Evolutionary conservation across 257 asterid species (phyloP).

Genomic region (Gentiana dahurica): DNA sequence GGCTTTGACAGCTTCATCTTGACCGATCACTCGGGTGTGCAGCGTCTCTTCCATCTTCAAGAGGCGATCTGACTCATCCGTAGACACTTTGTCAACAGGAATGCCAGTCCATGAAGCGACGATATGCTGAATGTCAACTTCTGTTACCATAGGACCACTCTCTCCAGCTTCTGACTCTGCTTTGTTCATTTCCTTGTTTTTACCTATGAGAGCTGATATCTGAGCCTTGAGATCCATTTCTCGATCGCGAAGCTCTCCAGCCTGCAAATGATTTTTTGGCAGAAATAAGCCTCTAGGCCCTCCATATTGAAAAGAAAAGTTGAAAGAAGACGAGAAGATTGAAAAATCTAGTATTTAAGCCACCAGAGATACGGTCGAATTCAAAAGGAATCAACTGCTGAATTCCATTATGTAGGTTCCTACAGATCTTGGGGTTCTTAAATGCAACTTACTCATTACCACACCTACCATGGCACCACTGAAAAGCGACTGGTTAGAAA

Average conservation of each 20-base stretch:
- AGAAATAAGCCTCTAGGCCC: not conserved
- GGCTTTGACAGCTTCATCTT: constrained; percentile 57
- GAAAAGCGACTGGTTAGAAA: too few relatives aligned
- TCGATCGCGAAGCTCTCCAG: constrained; percentile 89
- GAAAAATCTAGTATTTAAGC: too few relatives aligned
- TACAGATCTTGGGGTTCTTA: too few relatives aligned
- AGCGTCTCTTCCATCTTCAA: constrained; percentile 96
- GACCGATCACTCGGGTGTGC: constrained; percentile 46
- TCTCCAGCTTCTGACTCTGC: constrained; percentile 90
- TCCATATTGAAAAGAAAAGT: not conserved
- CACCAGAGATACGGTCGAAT: too few relatives aligned
- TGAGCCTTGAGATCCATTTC: constrained; percentile 96
- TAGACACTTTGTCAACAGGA: constrained; percentile 89
- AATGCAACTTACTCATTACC: too few relatives aligned
- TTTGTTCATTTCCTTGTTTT: constrained; percentile 87
- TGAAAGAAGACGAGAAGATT: not conserved
- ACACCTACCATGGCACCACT: too few relatives aligned
- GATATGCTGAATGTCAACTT: constrained; percentile 89
- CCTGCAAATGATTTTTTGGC: constrained; percentile 31
- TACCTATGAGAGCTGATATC: constrained; percentile 69
- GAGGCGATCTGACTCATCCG: constrained; percentile 90
- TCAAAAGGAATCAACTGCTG: too few relatives aligned
- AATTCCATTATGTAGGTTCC: too few relatives aligned
- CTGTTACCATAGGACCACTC: constrained; percentile 75
- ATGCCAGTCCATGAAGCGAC: constrained; percentile 97